phyloP scores from a whole-genome alignment of 768 basidiomycete genomes.

The Coprinellus micaceus region DNA sequence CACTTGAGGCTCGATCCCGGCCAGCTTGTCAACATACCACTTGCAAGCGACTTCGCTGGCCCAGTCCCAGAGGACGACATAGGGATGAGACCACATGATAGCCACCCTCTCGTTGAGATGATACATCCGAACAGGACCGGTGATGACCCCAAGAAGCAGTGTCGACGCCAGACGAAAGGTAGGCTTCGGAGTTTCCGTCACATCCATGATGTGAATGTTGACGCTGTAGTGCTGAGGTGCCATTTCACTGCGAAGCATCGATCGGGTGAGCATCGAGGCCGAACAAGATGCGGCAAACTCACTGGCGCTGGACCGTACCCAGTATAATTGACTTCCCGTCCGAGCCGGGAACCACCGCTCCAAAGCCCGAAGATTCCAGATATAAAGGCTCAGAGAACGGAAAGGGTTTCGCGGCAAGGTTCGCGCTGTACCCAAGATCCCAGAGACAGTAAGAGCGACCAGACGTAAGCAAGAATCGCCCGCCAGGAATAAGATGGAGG shows the following conservation, averaged over 20 bases:
- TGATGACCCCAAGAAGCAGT: too few species aligned
- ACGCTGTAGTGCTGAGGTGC: too few species aligned
- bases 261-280: background rate
- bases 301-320: background rate
- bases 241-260: background rate
- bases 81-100: background rate
- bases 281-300: background rate
- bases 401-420: background rate
- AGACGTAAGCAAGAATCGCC: slow-evolving; percentile 8
- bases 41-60: background rate
- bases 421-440: slow-evolving; percentile 4
- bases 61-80: background rate
- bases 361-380: background rate
- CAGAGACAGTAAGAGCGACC: background rate
- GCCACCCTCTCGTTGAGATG: too few species aligned
- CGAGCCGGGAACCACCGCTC: background rate
- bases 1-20: background rate
- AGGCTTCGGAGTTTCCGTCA: too few species aligned
- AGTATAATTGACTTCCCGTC: background rate
- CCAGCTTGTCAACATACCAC: background rate
- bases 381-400: too few species aligned
- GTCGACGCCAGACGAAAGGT: too few species aligned
- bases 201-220: too few species aligned
- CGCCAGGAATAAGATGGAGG: slow-evolving; percentile 9
- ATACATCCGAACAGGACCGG: too few species aligned